These are phyloP conservation scores for Trichosanthes truncata DNA, from an alignment of 306 rosid genomes.

Conservation along the genomic window DNA sequence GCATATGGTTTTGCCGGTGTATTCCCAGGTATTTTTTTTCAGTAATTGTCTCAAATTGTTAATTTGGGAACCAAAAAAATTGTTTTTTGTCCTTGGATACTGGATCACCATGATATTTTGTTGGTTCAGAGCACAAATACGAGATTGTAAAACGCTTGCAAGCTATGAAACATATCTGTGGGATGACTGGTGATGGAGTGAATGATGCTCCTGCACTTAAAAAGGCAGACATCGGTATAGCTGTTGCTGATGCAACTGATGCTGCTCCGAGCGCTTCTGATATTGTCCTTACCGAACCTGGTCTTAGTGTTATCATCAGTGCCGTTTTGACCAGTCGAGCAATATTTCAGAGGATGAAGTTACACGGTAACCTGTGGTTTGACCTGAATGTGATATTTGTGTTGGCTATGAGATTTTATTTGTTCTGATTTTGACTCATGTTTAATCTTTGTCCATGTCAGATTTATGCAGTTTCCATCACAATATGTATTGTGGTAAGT, in stretches of 20 bases:
- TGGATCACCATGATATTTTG: conserved; percentile 7
- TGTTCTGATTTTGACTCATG: neutral
- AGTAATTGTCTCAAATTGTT: neutral
- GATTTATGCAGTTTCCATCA: conserved; percentile 98
- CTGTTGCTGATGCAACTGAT: conserved; percentile 99
- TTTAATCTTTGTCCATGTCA: conserved; percentile 19
- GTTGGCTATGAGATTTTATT: neutral
- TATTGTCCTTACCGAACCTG: conserved; percentile 95
- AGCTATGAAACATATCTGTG: conserved; percentile 97
- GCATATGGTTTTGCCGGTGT: conserved; percentile 99
- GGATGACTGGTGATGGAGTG: conserved; percentile 99
- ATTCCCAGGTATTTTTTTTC: conserved; percentile 67
- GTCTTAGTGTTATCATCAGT: conserved; percentile 93
- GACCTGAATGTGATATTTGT: neutral
- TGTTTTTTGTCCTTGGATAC: neutral
- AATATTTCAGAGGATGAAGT: conserved; percentile 96
- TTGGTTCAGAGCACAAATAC: conserved; percentile 80
- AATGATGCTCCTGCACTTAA: conserved; percentile 99
- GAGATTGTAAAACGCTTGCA: conserved; percentile 98
- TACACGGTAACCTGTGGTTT: conserved; percentile 58
- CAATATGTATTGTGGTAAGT: conserved; percentile 95
- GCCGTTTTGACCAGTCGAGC: conserved; percentile 98
- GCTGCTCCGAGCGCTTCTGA: conserved; percentile 99
- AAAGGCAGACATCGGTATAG: conserved; percentile 97
- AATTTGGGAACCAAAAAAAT: neutral